Base-by-base conservation (phyloP, 352 stramenopile species). In the Lagenidium giganteum region DNA sequence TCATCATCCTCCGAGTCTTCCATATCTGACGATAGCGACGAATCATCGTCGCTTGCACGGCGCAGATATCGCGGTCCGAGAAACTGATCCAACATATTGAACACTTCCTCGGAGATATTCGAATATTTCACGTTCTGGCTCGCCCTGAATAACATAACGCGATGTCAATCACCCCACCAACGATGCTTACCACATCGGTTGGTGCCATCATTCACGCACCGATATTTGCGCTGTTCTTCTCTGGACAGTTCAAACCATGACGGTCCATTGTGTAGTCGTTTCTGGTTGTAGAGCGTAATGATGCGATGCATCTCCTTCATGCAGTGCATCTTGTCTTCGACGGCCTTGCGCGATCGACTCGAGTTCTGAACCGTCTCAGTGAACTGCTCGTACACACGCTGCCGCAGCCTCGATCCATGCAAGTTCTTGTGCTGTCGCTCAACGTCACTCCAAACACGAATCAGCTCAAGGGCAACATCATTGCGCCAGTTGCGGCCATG, bases 301-400 rank as follows among this genome's bases (percentile, higher is more conserved):
- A 83, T 83, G 8, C 68, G 60, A 39, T 79, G 81, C 74, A 87
- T 87, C 30, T 83, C 68, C 34, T 75, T 81, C 65, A 83, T 86
- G n/a, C 57, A 76, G 51, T 83, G 73, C 73, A 86, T 83, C 38
- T 83, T 83, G 54, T 86, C 73, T 35, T 80, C 73, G 22, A 83
- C 67, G 16, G 74, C 70, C 28, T 87, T 83, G 3, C 67, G 63
- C 14, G 73, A 80, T 7, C 73, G 66, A 26, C 70, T 75, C 3
- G 57, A 76, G 8, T 60, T 57, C 9, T 66, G 67, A 3, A 79
- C 66, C 0, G 43, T 48, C 8, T 56, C 46, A 51, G 76, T 73
- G 27, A 86, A 78, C 16, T 67, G 58, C 12, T 61, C 67, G 44
- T 80, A 79, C 26, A 86, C 70, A 12, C 67, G 61, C 17, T 77